phyloP scores from a whole-genome alignment of 768 basidiomycete genomes.

The Suillus discolor region DNA sequence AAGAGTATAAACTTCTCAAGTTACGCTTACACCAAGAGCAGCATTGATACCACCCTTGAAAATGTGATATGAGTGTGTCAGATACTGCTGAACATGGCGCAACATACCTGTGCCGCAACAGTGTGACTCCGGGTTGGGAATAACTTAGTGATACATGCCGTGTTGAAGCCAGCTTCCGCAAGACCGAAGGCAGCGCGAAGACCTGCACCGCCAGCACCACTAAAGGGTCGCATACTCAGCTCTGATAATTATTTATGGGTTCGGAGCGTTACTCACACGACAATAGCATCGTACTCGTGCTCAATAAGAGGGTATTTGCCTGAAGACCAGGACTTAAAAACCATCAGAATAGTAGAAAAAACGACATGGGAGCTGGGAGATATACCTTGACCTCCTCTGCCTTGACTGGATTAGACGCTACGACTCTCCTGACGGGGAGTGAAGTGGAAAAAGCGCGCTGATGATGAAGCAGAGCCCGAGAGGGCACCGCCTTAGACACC shows the following conservation, averaged over 20 bases:
- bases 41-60: slow-evolving; percentile 95
- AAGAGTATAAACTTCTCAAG: slow-evolving; percentile 1
- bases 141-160: slow-evolving; percentile 98
- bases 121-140: slow-evolving; percentile 99
- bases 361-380: slow-evolving; percentile 17
- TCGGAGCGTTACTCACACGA: slow-evolving; percentile 73
- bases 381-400: slow-evolving; percentile 81
- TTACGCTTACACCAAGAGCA: slow-evolving; percentile 77
- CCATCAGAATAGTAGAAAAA: slow-evolving; percentile 12
- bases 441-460: slow-evolving; percentile 71
- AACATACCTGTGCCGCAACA: slow-evolving; percentile 88
- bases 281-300: slow-evolving; percentile 98
- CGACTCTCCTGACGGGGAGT: slow-evolving; percentile 57
- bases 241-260: slow-evolving; percentile 2
- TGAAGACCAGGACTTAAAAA: slow-evolving; percentile 66
- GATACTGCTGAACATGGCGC: background rate
- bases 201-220: slow-evolving; percentile 98
- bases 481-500: slow-evolving; percentile 38
- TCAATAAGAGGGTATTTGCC: slow-evolving; percentile 97
- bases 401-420: slow-evolving; percentile 73
- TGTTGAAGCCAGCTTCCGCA: slow-evolving; percentile 97
- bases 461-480: slow-evolving; percentile 49
- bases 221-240: slow-evolving; percentile 35
- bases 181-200: slow-evolving; percentile 97
- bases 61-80: background rate